Evolutionary conservation across 371 early-diverging fungal species (phyloP).

Genomic region (Lichtheimia hyalospora): DNA sequence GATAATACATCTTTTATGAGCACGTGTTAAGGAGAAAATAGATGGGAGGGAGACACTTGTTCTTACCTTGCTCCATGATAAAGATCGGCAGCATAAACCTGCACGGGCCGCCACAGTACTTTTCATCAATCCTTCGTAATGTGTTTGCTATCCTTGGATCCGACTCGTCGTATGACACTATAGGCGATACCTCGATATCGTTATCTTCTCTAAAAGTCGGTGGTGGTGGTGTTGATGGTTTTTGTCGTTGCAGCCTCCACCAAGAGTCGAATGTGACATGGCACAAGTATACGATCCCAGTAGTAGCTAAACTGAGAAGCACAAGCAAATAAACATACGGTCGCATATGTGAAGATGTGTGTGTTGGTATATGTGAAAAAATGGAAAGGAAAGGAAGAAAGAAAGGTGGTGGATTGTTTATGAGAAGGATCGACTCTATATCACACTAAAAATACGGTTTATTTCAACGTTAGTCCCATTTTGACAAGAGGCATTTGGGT

Average conservation of each 20-base stretch:
- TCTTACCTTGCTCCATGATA: slow-evolving; percentile 42
- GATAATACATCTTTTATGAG: not conserved
- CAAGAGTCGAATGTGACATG: slow-evolving; percentile 1
- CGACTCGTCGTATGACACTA: slow-evolving; percentile 4
- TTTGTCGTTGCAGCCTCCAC: not conserved
- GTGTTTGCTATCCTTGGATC: slow-evolving; percentile 15
- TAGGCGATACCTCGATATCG: no score
- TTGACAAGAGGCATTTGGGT: no score
- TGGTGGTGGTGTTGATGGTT: not conserved
- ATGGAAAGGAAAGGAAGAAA: not conserved
- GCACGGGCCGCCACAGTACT: slow-evolving; percentile 42
- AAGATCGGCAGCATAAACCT: slow-evolving; percentile 30
- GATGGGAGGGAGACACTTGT: not conserved
- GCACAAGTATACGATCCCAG: slow-evolving; percentile 12
- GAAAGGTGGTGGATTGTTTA: not conserved
- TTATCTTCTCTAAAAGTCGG: not conserved
- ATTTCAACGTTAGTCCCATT: no score
- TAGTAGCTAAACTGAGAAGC: slow-evolving; percentile 3
- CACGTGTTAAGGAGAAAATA: not conserved
- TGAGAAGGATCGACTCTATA: no score
- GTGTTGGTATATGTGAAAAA: not conserved
- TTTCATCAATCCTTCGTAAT: slow-evolving; percentile 18
- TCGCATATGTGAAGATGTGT: slow-evolving; percentile 1
- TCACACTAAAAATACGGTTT: no score
- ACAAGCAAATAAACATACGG: slow-evolving; percentile 1